phyloP scores from a whole-genome alignment of 2,329 filamentous ascomycete species.

The Penicillium vulpinum region DNA sequence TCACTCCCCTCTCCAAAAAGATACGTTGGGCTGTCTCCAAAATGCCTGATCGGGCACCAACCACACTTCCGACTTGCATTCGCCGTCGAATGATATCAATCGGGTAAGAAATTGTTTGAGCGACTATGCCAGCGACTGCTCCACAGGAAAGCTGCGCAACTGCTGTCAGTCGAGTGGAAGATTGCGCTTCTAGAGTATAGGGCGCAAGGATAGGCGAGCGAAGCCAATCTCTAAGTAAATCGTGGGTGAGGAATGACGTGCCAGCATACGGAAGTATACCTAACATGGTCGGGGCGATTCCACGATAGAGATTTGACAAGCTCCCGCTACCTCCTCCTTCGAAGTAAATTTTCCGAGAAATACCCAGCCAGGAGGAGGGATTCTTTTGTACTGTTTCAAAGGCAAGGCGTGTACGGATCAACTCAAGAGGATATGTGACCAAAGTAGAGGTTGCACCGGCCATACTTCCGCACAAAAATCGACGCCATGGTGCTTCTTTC shows the following conservation, averaged over 20 bases:
- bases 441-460: constrained; percentile 86
- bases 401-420: constrained; percentile 86
- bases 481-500: constrained; percentile 76
- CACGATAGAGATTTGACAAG: constrained; percentile 88
- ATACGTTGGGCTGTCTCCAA: constrained; percentile 75
- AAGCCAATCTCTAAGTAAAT: constrained; percentile 81
- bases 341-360: constrained; percentile 82
- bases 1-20: constrained; percentile 69
- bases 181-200: constrained; percentile 67
- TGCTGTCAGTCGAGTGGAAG: constrained; percentile 39
- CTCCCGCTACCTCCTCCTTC: constrained; percentile 66
- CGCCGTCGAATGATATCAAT: constrained; percentile 86
- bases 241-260: constrained; percentile 92
- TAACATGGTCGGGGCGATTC: constrained; percentile 83
- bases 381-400: constrained; percentile 77
- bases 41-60: constrained; percentile 82
- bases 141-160: constrained; percentile 47
- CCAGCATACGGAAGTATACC: constrained; percentile 98
- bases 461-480: constrained; percentile 51
- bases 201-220: constrained; percentile 66
- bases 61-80: constrained; percentile 94
- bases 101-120: constrained; percentile 89
- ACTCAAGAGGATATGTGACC: constrained; percentile 91
- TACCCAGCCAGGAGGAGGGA: constrained; percentile 64
- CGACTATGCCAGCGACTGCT: constrained; percentile 80